These are phyloP conservation scores for Madurella mycetomatis DNA, from an alignment of 2,329 filamentous ascomycete genomes.

Conservation along the genomic window DNA sequence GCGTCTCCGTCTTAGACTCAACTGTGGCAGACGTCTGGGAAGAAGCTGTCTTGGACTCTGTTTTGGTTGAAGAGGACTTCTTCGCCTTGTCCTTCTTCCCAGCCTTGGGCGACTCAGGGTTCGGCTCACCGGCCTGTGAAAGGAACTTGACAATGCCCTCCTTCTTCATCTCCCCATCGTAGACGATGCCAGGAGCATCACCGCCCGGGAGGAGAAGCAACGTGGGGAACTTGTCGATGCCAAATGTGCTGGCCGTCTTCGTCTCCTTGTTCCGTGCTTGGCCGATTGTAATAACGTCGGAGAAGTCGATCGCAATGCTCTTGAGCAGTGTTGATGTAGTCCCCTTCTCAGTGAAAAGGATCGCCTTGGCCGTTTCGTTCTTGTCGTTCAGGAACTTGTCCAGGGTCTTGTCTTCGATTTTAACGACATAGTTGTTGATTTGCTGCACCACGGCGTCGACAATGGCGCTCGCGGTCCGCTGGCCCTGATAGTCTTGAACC, in stretches of 20 bases:
- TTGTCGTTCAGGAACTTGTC: constrained; percentile 66
- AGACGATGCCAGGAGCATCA: constrained; percentile 63
- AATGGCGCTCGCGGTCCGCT: constrained; percentile 78
- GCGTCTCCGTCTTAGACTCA: constrained; percentile 36
- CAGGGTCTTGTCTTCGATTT: constrained; percentile 72
- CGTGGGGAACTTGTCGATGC: constrained; percentile 71
- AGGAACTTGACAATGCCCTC: constrained; percentile 77
- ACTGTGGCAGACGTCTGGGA: constrained; percentile 34
- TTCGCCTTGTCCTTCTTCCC: constrained; percentile 46
- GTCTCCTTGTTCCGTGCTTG: constrained; percentile 81
- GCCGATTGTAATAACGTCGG: constrained; percentile 71
- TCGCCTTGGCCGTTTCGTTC: constrained; percentile 71
- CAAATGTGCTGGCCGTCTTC: constrained; percentile 66
- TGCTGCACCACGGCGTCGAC: constrained; percentile 78
- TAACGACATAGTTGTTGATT: constrained; percentile 88
- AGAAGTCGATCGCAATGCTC: constrained; percentile 85
- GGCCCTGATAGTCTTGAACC: constrained; percentile 87
- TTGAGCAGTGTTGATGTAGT: constrained; percentile 77
- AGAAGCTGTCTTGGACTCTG: constrained; percentile 19
- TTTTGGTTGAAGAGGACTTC: constrained; percentile 13
- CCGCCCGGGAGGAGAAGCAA: constrained; percentile 74
- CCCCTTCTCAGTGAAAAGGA: constrained; percentile 92
- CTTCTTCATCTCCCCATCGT: constrained; percentile 83
- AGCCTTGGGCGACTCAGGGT: constrained; percentile 62
- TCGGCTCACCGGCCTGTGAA: constrained; percentile 71